A percentile compares a stretch with the other conserved stretches of the same genome.
These are phyloP conservation scores for Bruguiera gymnorhiza DNA, from an alignment of 345 rosid species.

Conservation along the genomic window DNA sequence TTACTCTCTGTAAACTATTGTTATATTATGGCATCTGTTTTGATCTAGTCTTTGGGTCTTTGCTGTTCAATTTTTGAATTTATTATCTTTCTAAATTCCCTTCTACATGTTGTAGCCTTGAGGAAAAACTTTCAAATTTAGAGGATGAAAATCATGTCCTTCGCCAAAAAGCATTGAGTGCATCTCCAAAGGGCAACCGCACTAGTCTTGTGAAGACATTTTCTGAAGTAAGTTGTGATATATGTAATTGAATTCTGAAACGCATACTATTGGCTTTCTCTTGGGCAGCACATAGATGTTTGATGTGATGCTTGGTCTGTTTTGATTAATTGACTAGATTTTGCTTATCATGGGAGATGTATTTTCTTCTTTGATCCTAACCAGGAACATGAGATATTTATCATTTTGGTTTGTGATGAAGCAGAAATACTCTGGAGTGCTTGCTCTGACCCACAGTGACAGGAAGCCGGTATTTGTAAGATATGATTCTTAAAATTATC, in stretches of 20 bases:
- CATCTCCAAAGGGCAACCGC: conserved; percentile 50
- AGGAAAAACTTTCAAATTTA: conserved; percentile 61
- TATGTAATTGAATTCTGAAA: neutral
- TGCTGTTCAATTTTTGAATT: conserved; percentile 1
- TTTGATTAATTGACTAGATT: neutral
- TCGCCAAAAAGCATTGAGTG: conserved; percentile 64
- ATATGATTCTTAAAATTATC: conserved; percentile 9
- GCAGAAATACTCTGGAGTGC: conserved; percentile 59
- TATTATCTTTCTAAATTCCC: neutral
- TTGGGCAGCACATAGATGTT: neutral
- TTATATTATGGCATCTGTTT: neutral
- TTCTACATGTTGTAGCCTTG: conserved; percentile 45
- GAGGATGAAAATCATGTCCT: conserved; percentile 88
- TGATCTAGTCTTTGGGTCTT: neutral
- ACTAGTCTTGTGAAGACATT: conserved; percentile 40
- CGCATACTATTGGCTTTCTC: neutral
- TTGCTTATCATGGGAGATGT: neutral
- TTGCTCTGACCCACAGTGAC: conserved; percentile 48
- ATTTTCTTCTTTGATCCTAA: neutral
- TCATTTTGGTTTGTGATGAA: conserved; percentile 20
- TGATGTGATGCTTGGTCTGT: neutral
- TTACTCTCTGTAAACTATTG: neutral
- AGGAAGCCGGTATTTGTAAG: conserved; percentile 70
- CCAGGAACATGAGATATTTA: neutral
- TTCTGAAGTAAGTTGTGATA: conserved; percentile 58